phyloP scores from a whole-genome alignment of 768 basidiomycete species.

The Gloeopeniophorella convolvens region DNA sequence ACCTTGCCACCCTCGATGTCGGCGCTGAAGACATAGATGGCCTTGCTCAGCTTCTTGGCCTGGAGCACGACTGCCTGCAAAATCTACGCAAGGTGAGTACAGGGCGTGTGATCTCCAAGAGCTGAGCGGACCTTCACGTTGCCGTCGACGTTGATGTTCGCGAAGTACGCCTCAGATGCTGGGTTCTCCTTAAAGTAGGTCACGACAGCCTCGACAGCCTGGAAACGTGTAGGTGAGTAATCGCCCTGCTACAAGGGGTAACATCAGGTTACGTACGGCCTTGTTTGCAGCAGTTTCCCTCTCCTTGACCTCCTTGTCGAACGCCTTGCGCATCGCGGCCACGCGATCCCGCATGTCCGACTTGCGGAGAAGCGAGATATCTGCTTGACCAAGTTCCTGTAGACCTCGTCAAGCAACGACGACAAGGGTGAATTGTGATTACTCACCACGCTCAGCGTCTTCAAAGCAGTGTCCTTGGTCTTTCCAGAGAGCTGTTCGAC shows the following conservation, averaged over 20 bases:
- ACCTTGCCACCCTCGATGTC: conserved; percentile 68
- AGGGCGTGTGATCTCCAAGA: not conserved
- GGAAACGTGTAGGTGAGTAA: not conserved
- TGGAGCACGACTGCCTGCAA: conserved; percentile 69
- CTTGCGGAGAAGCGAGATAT: conserved; percentile 84
- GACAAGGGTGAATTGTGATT: not conserved
- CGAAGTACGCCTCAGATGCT: conserved; percentile 62
- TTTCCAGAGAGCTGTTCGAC: conserved; percentile 59
- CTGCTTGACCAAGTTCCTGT: conserved; percentile 83
- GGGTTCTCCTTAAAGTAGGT: conserved; percentile 75
- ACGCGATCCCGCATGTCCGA: conserved; percentile 72
- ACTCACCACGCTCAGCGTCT: conserved; percentile 69
- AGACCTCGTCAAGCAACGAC: not conserved
- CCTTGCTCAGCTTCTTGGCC: conserved; percentile 76
- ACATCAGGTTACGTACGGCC: conserved; percentile 41
- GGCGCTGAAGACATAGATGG: conserved; percentile 82
- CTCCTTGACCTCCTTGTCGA: conserved; percentile 83
- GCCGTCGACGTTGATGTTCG: conserved; percentile 67
- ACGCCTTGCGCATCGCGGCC: conserved; percentile 64
- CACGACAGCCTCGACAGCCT: conserved; percentile 67
- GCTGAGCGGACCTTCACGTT: conserved; percentile 64
- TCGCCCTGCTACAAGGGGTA: not conserved
- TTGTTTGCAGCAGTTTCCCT: conserved; percentile 71
- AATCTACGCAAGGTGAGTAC: conserved; percentile 38
- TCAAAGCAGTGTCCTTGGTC: conserved; percentile 84